Percentiles rank a stretch among this genome's conserved stretches.
Evolutionary conservation across 1,284 basidiomycete genomes (phyloP).

Genomic region (Sanghuangporus baumii): DNA sequence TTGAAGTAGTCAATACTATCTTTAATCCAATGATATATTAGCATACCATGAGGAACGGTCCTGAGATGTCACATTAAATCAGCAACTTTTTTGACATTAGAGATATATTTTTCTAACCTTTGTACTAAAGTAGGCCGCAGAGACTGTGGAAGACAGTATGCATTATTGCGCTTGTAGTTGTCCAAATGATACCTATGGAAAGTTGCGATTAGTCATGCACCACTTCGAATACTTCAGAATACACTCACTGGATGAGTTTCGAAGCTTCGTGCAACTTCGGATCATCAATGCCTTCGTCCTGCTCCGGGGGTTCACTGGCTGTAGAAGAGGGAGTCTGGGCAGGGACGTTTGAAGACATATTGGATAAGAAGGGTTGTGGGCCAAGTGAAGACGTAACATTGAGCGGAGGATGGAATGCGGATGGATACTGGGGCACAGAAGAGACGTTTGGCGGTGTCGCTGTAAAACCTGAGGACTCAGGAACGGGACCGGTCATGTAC

Average conservation of each 20-base stretch:
- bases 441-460: constrained; percentile 15
- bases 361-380: constrained; percentile 12
- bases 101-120: constrained; percentile 37
- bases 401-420: constrained; percentile 14
- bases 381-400: constrained; percentile 4
- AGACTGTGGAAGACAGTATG: constrained; percentile 84
- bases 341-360: constrained; percentile 4
- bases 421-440: constrained; percentile 7
- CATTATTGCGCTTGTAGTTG: constrained; percentile 74
- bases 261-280: constrained; percentile 72
- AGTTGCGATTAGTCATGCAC: background rate
- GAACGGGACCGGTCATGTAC: constrained; percentile 45
- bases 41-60: constrained; percentile 77
- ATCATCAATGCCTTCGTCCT: constrained; percentile 50
- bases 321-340: constrained; percentile 10
- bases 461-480: constrained; percentile 34
- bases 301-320: constrained; percentile 24
- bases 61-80: constrained; percentile 29
- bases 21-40: background rate
- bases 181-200: constrained; percentile 72
- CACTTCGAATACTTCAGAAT: background rate
- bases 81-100: background rate
- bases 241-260: constrained; percentile 70
- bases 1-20: constrained; percentile 15
- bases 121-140: constrained; percentile 82